phyloP scores from a whole-genome alignment of 2,329 filamentous ascomycete species.

The Xylariaceae sp. region DNA sequence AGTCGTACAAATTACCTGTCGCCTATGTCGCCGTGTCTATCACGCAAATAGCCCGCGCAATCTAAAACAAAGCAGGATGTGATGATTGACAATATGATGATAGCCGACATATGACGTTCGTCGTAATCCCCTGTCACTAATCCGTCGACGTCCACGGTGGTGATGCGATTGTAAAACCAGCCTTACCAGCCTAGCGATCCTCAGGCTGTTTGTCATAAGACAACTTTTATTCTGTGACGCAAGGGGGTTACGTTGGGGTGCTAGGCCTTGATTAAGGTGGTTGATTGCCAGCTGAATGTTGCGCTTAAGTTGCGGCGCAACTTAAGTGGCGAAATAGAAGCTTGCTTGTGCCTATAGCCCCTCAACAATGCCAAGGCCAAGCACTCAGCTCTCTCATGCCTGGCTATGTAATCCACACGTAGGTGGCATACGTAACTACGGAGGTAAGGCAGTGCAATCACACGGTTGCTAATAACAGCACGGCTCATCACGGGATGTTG shows the following conservation, averaged over 20 bases:
- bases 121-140: constrained; percentile 1
- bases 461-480: constrained; percentile 6
- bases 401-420: too few relatives aligned
- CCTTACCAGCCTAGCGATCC: too few relatives aligned
- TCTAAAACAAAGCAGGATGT: not conserved
- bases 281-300: constrained; percentile 6
- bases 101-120: constrained; percentile 7
- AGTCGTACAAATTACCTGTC: not conserved
- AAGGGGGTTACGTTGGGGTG: constrained; percentile 9
- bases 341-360: not conserved
- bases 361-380: too few relatives aligned
- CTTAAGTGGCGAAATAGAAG: not conserved
- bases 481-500: not conserved
- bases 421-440: too few relatives aligned
- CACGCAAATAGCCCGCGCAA: not conserved
- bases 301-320: not conserved
- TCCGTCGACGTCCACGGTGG: too few relatives aligned
- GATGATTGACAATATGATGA: not conserved
- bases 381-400: too few relatives aligned
- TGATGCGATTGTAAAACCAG: too few relatives aligned
- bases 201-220: not conserved
- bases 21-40: not conserved
- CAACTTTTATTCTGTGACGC: constrained; percentile 10
- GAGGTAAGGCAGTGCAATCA: constrained; percentile 10
- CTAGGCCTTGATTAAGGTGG: constrained; percentile 5